Evolutionary conservation across 768 basidiomycete species (phyloP).

Genomic region (Termitomyces sp.): DNA sequence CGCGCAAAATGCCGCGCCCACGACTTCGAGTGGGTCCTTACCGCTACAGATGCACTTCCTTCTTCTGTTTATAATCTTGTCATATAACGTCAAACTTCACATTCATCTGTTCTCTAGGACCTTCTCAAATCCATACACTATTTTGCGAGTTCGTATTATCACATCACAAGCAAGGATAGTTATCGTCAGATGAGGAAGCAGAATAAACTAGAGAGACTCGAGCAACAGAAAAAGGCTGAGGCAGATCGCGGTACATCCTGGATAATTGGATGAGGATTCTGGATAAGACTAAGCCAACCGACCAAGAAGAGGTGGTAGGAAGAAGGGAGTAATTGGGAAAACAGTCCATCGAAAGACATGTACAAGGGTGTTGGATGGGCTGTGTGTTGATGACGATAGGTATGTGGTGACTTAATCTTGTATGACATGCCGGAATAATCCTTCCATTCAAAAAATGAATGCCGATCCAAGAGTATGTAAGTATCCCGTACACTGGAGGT

Average conservation of each 20-base stretch:
- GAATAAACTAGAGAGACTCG: conserved; percentile 18
- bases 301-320: conserved; percentile 13
- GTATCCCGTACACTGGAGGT: conserved; percentile 40
- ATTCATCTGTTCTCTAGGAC: conserved; percentile 31
- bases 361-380: conserved; percentile 67
- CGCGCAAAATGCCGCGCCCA: conserved; percentile 37
- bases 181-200: conserved; percentile 43
- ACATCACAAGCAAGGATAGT: conserved; percentile 60
- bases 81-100: conserved; percentile 1
- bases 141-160: conserved; percentile 52
- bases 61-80: conserved; percentile 53
- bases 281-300: conserved; percentile 5
- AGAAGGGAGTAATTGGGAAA: conserved; percentile 18
- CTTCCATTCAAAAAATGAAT: conserved; percentile 37
- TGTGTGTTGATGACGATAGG: conserved; percentile 72
- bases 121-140: conserved; percentile 48
- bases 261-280: conserved; percentile 12
- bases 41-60: conserved; percentile 29
- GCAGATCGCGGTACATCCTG: conserved; percentile 12
- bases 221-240: conserved; percentile 15
- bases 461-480: conserved; percentile 59
- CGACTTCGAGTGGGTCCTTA: conserved; percentile 8
- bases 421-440: neutral
- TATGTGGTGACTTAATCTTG: conserved; percentile 19
- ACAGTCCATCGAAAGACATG: conserved; percentile 51